Conservation (phyloP, 495 filamentous ascomycete genomes). For the Xylaria longipes region DNA sequence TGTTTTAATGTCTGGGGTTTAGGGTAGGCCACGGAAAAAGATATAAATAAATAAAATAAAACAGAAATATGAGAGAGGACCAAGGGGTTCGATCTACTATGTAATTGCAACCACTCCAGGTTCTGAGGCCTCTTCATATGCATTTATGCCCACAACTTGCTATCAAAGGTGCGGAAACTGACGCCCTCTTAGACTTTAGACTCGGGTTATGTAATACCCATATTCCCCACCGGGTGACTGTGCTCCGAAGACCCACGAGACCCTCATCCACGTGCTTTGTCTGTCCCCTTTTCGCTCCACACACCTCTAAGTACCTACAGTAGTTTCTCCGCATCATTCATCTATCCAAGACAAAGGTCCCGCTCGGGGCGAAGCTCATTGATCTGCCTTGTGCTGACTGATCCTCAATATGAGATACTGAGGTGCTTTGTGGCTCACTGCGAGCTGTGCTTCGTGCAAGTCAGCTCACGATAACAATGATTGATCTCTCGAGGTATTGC, state of each 20-base stretch:
- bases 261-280: background rate
- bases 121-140: background rate
- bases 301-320: background rate
- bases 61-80: background rate
- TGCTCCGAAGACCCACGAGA: slow-evolving; percentile 13
- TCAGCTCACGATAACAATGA: background rate
- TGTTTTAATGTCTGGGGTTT: background rate
- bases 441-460: background rate
- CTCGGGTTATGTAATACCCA: no score
- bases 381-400: background rate
- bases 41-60: background rate
- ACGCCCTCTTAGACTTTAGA: background rate
- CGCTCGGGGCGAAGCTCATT: background rate
- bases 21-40: background rate
- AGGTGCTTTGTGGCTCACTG: background rate
- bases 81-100: background rate
- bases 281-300: background rate
- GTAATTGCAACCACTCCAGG: background rate
- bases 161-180: background rate
- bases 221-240: slow-evolving; percentile 3
- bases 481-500: background rate
- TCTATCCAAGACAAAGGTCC: background rate
- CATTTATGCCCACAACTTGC: background rate
- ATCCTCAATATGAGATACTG: background rate
- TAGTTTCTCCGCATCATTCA: background rate